These are phyloP conservation scores for Guyanaporus albipodus DNA, from an alignment of 768 basidiomycete species.

Conservation along the genomic window DNA sequence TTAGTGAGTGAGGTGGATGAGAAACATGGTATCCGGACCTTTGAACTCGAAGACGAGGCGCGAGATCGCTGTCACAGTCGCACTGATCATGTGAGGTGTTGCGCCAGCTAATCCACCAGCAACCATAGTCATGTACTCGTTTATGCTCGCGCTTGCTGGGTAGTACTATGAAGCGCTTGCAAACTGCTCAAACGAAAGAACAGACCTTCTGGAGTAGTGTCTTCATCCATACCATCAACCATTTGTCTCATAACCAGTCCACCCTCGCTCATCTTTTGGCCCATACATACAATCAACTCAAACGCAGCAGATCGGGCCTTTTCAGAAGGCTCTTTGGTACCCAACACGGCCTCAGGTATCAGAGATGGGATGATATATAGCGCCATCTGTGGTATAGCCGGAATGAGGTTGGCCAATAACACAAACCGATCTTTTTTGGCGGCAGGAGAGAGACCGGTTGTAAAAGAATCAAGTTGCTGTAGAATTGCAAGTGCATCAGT, in stretches of 20 bases:
- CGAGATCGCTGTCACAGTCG: constrained; percentile 91
- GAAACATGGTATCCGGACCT: constrained; percentile 42
- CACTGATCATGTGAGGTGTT: constrained; percentile 97
- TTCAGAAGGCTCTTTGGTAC: constrained; percentile 96
- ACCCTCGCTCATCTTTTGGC: constrained; percentile 83
- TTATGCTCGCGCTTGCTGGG: constrained; percentile 65
- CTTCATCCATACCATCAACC: constrained; percentile 83
- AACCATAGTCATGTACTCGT: constrained; percentile 96
- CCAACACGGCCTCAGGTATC: constrained; percentile 91
- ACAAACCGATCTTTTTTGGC: constrained; percentile 93
- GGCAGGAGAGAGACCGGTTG: constrained; percentile 66
- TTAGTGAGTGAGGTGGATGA: not conserved
- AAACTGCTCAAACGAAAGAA: not conserved
- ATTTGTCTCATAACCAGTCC: constrained; percentile 75
- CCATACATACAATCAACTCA: constrained; percentile 88
- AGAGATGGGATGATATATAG: constrained; percentile 84
- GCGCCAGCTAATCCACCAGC: constrained; percentile 92
- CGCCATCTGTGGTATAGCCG: constrained; percentile 59
- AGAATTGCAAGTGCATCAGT: constrained; percentile 58
- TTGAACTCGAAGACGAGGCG: constrained; percentile 95
- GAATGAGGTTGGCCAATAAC: constrained; percentile 67
- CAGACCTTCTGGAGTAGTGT: constrained; percentile 43
- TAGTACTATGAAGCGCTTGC: constrained; percentile 1
- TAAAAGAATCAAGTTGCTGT: constrained; percentile 58
- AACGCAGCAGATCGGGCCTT: constrained; percentile 88